Percentiles rank a stretch among this genome's conserved stretches.
Evolutionary conservation across 495 filamentous ascomycete species (phyloP).

Genomic region (Haplographium delicatum): DNA sequence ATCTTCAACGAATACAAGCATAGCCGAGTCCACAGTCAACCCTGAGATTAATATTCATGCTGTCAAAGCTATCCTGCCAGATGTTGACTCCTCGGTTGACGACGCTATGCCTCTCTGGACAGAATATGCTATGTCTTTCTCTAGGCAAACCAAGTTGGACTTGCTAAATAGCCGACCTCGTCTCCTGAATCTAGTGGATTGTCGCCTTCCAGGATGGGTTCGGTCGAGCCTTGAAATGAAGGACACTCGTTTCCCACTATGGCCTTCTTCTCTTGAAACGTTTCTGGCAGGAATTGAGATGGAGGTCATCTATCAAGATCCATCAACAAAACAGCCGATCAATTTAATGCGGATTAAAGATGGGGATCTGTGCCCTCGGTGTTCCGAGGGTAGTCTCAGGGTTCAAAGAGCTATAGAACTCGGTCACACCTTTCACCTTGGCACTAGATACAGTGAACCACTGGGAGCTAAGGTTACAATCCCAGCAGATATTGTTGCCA

Average conservation of each 20-base stretch:
- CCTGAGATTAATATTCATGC: conserved; percentile 63
- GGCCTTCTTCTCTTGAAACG: conserved; percentile 2
- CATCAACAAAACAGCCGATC: conserved; percentile 28
- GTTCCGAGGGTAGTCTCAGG: conserved; percentile 55
- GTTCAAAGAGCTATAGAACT: conserved; percentile 76
- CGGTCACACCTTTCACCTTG: conserved; percentile 92
- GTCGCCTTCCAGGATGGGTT: conserved; percentile 33
- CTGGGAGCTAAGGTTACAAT: conserved; percentile 55
- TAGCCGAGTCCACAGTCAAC: neutral
- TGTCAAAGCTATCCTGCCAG: conserved; percentile 64
- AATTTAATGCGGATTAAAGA: conserved; percentile 58
- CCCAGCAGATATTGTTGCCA: conserved; percentile 16
- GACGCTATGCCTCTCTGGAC: conserved; percentile 54
- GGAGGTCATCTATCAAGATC: conserved; percentile 1
- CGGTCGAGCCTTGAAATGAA: conserved; percentile 10
- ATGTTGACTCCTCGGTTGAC: conserved; percentile 66
- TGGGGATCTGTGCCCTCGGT: conserved; percentile 70
- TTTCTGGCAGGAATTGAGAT: neutral
- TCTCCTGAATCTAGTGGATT: conserved; percentile 51
- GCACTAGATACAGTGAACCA: conserved; percentile 77
- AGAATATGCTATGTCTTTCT: too few species aligned
- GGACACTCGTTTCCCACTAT: conserved; percentile 10
- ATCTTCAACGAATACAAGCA: conserved; percentile 18
- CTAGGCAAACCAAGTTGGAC: too few species aligned
- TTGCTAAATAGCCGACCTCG: neutral